Evolutionary conservation across 2,329 filamentous ascomycete species (phyloP), one percentile per base, ranked within the genome.

Genomic region (Daldinia sp.): DNA sequence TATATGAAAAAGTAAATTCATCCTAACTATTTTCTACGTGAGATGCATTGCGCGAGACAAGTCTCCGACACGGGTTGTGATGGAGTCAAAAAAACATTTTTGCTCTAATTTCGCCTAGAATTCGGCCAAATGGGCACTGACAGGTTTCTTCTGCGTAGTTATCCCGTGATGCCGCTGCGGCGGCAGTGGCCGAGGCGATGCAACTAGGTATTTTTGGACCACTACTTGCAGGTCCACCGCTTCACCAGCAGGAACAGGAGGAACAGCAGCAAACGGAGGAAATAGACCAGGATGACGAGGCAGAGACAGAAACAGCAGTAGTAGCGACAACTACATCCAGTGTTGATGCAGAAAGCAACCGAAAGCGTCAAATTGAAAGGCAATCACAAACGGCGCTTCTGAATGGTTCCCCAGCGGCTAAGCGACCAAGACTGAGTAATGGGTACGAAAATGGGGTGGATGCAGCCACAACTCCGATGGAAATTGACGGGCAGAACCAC

Each of bases 371-470:
- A 71, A 74, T 78, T 65, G 80, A 82, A 71, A 75, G 71, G 61
- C 74, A 77, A 63, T 80, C 80, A 58, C 78, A 81, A 65, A 78
- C 79, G 67, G 75, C 76, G 56, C 73, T 82, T 71, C 76, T 80
- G 69, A 85, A 85, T 77, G 85, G 82, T 54, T 87, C 85, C 58
- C 83, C 85, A 52, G 77, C 85, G 51, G 77, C 80, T 67, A 89
- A 89, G 78, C 82, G 85, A 71, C 81, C 80, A 68, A 82, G 84
- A 72, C 80, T 89, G 71, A 87, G 82, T 78, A 88, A 88, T 79
- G 86, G 85, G 73, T 85, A 82, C 76, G 85, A 87, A 72, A 85
- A 85, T 74, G 80, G 80, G 70, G 74, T 77, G 71, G 83, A 81
- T 74, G 79, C 82, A 71, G 80, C 82, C 71, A 78, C 81, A 41